Evolutionary conservation across 768 basidiomycete species (phyloP).

Genomic region (Xerocomellus intermedius): DNA sequence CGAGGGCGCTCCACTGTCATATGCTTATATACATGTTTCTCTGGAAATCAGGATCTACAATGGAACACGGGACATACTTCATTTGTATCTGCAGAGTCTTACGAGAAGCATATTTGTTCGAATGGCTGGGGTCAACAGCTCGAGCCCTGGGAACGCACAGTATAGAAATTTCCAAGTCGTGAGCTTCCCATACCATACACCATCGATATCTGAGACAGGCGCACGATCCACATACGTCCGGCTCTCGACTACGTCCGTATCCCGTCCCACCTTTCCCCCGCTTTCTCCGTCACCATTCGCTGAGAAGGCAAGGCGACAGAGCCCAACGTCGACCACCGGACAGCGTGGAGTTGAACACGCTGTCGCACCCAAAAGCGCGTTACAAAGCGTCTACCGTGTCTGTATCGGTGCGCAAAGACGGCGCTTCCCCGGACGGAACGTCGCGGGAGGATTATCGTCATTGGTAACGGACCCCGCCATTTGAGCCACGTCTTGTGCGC

Average conservation of each 20-base stretch:
- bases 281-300: neutral
- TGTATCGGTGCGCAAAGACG: constrained; percentile 17
- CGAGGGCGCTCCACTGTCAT: too few species aligned
- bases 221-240: neutral
- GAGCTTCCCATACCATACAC: neutral
- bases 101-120: too few species aligned
- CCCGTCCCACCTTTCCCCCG: neutral
- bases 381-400: neutral
- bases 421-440: neutral
- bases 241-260: neutral
- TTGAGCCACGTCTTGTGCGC: constrained; percentile 12
- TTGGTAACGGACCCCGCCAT: constrained; percentile 19
- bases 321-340: constrained; percentile 9
- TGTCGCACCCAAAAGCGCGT: constrained; percentile 14
- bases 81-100: too few species aligned
- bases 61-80: too few species aligned
- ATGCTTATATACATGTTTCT: too few species aligned
- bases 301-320: neutral
- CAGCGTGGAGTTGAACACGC: neutral
- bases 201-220: neutral
- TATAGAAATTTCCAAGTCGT: neutral
- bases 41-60: too few species aligned
- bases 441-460: neutral
- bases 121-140: too few species aligned
- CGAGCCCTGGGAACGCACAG: neutral